These are phyloP conservation scores for Macrophomina tecta DNA, from an alignment of 2,329 filamentous ascomycete species.

Conservation along the genomic window DNA sequence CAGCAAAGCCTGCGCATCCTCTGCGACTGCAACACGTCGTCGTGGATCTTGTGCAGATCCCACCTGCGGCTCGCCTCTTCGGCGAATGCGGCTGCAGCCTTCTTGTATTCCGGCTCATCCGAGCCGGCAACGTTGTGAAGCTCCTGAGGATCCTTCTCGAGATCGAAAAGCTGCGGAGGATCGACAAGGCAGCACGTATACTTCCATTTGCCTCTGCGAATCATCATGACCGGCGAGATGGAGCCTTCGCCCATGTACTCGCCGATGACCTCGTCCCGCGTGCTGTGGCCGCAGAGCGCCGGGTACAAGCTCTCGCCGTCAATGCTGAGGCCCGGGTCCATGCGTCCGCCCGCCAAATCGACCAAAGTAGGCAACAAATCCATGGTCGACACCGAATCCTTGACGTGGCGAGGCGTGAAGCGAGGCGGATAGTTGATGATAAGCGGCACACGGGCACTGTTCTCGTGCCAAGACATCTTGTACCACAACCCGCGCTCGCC, in stretches of 20 bases:
- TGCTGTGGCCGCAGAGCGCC: constrained; percentile 66
- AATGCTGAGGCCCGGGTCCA: constrained; percentile 76
- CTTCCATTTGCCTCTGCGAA: constrained; percentile 87
- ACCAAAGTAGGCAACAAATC: constrained; percentile 90
- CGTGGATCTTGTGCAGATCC: constrained; percentile 80
- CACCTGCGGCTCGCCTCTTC: constrained; percentile 76
- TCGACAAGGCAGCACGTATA: constrained; percentile 87
- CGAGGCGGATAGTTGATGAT: constrained; percentile 79
- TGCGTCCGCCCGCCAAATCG: constrained; percentile 76
- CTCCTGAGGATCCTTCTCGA: constrained; percentile 76
- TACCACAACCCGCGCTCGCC: constrained; percentile 93
- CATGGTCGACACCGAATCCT: constrained; percentile 86
- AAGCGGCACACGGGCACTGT: constrained; percentile 86
- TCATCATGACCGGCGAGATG: constrained; percentile 90
- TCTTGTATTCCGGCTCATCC: constrained; percentile 45
- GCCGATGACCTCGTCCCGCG: constrained; percentile 80
- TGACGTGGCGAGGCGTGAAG: constrained; percentile 77
- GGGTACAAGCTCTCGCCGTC: constrained; percentile 83
- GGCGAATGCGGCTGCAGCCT: constrained; percentile 66
- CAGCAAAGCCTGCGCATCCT: constrained; percentile 79
- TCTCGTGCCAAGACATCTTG: constrained; percentile 98
- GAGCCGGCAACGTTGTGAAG: constrained; percentile 69
- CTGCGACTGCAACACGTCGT: constrained; percentile 77
- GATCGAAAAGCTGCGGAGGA: constrained; percentile 82
- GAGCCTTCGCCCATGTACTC: constrained; percentile 97